Percentiles rank a stretch among this genome's conserved stretches.
These are phyloP conservation scores for Hysterangium stoloniferum DNA, from an alignment of 768 basidiomycete genomes.

Conservation along the genomic window DNA sequence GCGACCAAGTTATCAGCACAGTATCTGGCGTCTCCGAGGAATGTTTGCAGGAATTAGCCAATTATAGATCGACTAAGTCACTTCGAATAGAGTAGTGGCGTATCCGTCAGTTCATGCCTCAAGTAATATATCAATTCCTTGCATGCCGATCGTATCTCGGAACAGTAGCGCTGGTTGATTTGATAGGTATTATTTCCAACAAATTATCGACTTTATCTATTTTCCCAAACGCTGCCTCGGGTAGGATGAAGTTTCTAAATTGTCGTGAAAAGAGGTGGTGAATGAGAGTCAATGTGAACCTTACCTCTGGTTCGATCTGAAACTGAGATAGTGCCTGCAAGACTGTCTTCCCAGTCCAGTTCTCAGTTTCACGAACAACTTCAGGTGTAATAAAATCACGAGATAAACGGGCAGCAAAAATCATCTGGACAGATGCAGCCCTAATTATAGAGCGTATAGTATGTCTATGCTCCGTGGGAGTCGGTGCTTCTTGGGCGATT, in stretches of 20 bases:
- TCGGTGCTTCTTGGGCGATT: background rate
- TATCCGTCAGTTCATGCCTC: no score
- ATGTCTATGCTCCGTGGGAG: constrained; percentile 7
- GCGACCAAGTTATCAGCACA: no score
- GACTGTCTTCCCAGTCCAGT: constrained; percentile 35
- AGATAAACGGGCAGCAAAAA: constrained; percentile 70
- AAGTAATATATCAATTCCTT: no score
- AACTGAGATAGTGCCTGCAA: constrained; percentile 16
- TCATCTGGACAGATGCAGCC: constrained; percentile 76
- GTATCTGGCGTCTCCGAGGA: no score
- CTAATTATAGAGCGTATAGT: constrained; percentile 36
- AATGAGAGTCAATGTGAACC: background rate
- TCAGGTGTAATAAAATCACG: constrained; percentile 70
- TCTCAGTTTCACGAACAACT: constrained; percentile 50
- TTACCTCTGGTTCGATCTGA: constrained; percentile 7
- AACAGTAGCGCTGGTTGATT: no score
- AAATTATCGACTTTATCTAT: no score
- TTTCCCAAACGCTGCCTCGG: background rate
- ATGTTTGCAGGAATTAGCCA: no score
- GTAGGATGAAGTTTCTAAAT: background rate
- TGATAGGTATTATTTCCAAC: no score
- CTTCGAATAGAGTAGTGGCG: no score
- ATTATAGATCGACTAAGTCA: no score
- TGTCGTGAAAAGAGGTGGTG: background rate
- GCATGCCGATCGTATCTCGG: no score